Base-by-base conservation (phyloP, 768 basidiomycete genomes). In the Boletus pseudo-olivaceus region DNA sequence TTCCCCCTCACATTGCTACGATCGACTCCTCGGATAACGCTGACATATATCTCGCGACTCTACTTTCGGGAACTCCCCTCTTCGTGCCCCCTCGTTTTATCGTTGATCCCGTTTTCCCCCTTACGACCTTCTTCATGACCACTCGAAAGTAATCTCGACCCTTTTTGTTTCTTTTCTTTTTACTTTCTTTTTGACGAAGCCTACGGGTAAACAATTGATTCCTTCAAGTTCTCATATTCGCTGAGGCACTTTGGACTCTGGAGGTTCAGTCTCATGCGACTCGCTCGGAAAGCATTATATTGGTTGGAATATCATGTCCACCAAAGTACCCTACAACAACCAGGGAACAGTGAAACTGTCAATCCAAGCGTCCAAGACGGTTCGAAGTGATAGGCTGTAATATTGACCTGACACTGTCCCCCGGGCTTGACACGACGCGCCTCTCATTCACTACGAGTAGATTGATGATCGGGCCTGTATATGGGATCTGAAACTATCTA, bases 61-160 rank as follows among this genome's bases (percentile, higher is more conserved):
- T 43, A 53, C 45, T 20, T 42, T 39, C 5, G 29, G 39, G 40
- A 12, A 9, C 29, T 32, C 10, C 15, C 27, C 11, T 23, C 15
- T 14, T 10, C 14, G 15, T 6, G 11, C 12, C 39, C 41, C 23
- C 23, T 35, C 23, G 26, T 11, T 33, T 37, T 33, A 37, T 45
- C 40, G 29, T 20, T 42, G 39, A 55, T 50, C 17, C 12, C 7
- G n/a, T 34, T 20, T 26, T 23, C 32, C 34, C 46, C 19, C 29
- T 61, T 41, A 60, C 47, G 59, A 60, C 40, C 35, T 48, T 35
- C 26, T 47, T 57, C 10, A 60, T 27, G 59, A 47, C 40, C 40
- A 29, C 37, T 46, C 30, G 55, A 58, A 49, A 50, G 54, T 62
- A 51, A 32, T 23, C 27, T 40, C n/a, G 17, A n/a, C 11, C 4